A percentile compares a stretch with the other conserved stretches of the same genome.
These are phyloP conservation scores for sunflower (Helianthus annuus) DNA, from an alignment of 129 eudicot genomes.

Conservation along the genomic window HanXRQr2.0-SUNRISE NC_035435.2:122270940-122271439, in stretches of 20 bases:
- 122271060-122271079: constrained; percentile 5
- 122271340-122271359: constrained; percentile 34
- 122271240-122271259: neutral
- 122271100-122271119: neutral
- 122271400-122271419: constrained; percentile 17
- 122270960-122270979: constrained; percentile 36
- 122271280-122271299: constrained; percentile 11
- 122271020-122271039: constrained; percentile 20
- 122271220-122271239: neutral
- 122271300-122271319: constrained; percentile 23
- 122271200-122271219: constrained; percentile 19
- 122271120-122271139: constrained; percentile 20
- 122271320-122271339: constrained; percentile 28
- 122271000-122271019: constrained; percentile 20
- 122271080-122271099: constrained; percentile 9
- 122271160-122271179: neutral
- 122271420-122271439: constrained; percentile 13
- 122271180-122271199: constrained; percentile 6
- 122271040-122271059: constrained; percentile 22
- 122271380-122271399: neutral
- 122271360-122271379: constrained; percentile 21
- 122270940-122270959: neutral
- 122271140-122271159: constrained; percentile 14
- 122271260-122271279: constrained; percentile 7
- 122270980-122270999: constrained; percentile 13